Evolutionary conservation across 495 filamentous ascomycete genomes (phyloP).

Genomic region (Neurospora sp.): DNA sequence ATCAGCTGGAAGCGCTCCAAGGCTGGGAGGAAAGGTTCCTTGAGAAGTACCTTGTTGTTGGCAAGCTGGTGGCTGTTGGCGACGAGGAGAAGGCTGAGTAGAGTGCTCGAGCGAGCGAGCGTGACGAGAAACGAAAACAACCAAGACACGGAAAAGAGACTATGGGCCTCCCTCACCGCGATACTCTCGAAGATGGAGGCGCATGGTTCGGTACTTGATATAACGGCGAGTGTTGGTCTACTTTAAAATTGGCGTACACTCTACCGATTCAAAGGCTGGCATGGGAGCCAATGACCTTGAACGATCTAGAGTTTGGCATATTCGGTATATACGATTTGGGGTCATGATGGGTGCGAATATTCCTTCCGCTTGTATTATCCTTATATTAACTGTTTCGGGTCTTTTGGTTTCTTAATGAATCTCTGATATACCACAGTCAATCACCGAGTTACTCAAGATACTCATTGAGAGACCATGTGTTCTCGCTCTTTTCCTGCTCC

Average conservation of each 20-base stretch:
- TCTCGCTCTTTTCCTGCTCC: not conserved
- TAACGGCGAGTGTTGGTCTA: not conserved
- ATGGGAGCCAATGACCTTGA: not conserved
- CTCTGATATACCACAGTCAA: not conserved
- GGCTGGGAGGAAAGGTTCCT: conserved; percentile 89
- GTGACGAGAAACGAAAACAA: not conserved
- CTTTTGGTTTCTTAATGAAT: not conserved
- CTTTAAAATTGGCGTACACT: not conserved
- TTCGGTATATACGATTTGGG: not conserved
- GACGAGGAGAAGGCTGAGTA: conserved; percentile 21
- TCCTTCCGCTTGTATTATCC: not conserved
- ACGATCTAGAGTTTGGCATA: not conserved
- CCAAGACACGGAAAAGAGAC: not conserved
- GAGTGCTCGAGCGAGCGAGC: not conserved
- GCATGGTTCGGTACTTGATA: not conserved
- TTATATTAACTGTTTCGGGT: not conserved
- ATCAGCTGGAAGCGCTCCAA: conserved; percentile 72
- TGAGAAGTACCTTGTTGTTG: conserved; percentile 91
- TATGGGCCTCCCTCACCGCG: not conserved
- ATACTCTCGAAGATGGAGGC: not conserved
- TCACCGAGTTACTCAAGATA: not conserved
- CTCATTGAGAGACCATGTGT: not conserved
- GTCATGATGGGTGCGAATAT: not conserved
- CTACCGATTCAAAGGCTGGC: not conserved
- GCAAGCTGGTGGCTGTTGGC: conserved; percentile 58